Evolutionary conservation across 352 stramenopile genomes (phyloP).

Genomic region (Paralagenidium karlingii): DNA sequence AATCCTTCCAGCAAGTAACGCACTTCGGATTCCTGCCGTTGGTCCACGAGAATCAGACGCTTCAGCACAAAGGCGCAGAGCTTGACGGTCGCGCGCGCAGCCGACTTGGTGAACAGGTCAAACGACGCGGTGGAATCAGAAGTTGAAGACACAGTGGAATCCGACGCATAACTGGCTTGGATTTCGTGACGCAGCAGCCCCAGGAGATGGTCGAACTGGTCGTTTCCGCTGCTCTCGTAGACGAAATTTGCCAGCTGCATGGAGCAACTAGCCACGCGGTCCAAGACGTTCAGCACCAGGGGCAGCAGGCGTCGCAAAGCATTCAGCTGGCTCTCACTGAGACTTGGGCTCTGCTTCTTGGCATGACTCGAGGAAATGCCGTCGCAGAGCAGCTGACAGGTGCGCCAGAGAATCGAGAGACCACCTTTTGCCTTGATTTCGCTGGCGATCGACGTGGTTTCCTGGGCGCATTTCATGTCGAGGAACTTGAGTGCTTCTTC

Average conservation of each 20-base stretch:
- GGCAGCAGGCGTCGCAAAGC: conserved; percentile 20
- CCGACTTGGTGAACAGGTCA: conserved; percentile 14
- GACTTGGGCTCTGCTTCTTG: too few relatives aligned
- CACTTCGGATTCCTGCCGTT: conserved; percentile 17
- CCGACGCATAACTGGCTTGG: conserved; percentile 3
- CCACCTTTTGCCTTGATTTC: conserved; percentile 45
- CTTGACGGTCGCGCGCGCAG: conserved; percentile 37
- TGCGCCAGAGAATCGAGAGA: conserved; percentile 38
- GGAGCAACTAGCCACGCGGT: conserved; percentile 41
- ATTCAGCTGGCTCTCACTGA: conserved; percentile 3
- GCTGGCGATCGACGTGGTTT: conserved; percentile 30
- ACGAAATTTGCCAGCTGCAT: conserved; percentile 25
- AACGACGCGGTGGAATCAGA: not conserved
- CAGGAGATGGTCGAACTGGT: conserved; percentile 6
- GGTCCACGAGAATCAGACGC: conserved; percentile 38
- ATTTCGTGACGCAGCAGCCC: conserved; percentile 24
- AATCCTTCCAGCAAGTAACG: conserved; percentile 40
- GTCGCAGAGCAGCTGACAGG: too few relatives aligned
- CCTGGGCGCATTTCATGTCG: conserved; percentile 56
- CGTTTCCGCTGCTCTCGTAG: conserved; percentile 9
- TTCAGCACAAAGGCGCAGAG: conserved; percentile 69
- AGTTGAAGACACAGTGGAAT: not conserved
- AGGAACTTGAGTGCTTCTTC: conserved; percentile 61
- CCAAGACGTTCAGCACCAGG: conserved; percentile 33
- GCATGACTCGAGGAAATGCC: too few relatives aligned